Evolutionary conservation across 2,329 filamentous ascomycete species (phyloP).

Genomic region (Pseudogymnoascus sp.): DNA sequence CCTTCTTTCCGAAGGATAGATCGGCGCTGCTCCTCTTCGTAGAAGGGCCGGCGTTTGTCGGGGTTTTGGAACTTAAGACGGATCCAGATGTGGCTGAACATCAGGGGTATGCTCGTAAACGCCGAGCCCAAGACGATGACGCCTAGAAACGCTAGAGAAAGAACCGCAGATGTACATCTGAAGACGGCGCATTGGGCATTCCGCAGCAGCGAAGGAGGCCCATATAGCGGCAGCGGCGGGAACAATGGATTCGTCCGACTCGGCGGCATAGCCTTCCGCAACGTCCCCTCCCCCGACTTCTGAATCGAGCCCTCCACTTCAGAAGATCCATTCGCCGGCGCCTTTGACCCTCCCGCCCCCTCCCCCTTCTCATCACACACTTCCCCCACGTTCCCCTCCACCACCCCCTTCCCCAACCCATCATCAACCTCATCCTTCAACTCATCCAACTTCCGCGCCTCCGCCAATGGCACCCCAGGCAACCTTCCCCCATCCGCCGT

Average conservation of each 20-base stretch:
- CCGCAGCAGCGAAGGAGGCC: constrained; percentile 59
- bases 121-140: constrained; percentile 68
- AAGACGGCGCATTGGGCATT: constrained; percentile 59
- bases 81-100: constrained; percentile 41
- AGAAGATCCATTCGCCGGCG: constrained; percentile 16
- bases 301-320: constrained; percentile 31
- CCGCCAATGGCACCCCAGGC: constrained; percentile 59
- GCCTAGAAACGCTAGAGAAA: constrained; percentile 69
- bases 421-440: constrained; percentile 42
- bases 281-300: constrained; percentile 38
- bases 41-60: constrained; percentile 55
- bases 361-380: constrained; percentile 29
- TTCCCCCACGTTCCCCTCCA: constrained; percentile 16
- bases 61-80: constrained; percentile 52
- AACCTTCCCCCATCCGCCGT: constrained; percentile 59
- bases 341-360: constrained; percentile 28
- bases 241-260: constrained; percentile 73
- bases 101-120: constrained; percentile 53
- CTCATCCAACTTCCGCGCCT: constrained; percentile 62
- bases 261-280: constrained; percentile 46
- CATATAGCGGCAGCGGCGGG: constrained; percentile 74
- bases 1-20: constrained; percentile 47
- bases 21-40: constrained; percentile 60
- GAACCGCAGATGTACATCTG: constrained; percentile 58
- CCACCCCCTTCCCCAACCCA: constrained; percentile 20